Evolutionary conservation across 768 basidiomycete species (phyloP), one percentile per base, ranked within the genome.

Genomic region (Termitomyces sp.): DNA sequence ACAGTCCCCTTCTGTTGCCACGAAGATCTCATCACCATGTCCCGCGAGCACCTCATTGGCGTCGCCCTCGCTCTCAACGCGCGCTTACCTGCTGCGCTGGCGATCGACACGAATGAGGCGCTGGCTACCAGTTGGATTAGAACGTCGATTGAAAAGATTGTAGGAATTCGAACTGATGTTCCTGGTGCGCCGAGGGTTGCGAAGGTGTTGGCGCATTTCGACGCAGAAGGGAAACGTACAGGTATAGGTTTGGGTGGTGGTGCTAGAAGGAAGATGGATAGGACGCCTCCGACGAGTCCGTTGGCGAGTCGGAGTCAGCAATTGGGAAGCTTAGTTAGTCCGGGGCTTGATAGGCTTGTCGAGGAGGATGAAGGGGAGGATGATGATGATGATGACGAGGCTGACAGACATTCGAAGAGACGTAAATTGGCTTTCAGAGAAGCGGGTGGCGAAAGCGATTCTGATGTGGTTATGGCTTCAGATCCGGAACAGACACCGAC

Each of bases 1-100:
- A 68, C 67, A 23, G 72, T 79, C 10, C 86, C 86, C 0, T 90
- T 89, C 70, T 86, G 84, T 69, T 88, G 85, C 67, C 86, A 90
- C 64, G 85, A 86, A 57, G 86, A 90, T 61, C 76, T 89, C 41
- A 63, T 88, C 53, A 76, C 79, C 1, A 88, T 90, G 88, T 62
- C 78, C 3, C 80, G 79, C 41, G 44, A 67, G 1, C 73, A 80
- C 57, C 80, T 90, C 43, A 64, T 83, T 45, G 66, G 55, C 0
- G 85, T 85, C 16, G 86, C 84, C 5, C 59, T 62, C 16, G 60
- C 72, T 9, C 75, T 90, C 45, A 90, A 90, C 65, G 71, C 64
- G 14, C 78, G 77, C 37, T 73, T 89, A 1, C 87, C 88, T 2
- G 64, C 54, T 42, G 75, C 70, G 0, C 66, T 84, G 62, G 75